Percentiles rank a stretch among this genome's conserved stretches.
Conservation (phyloP, 805 yeast species). For the Nakazawaea sp. region DNA sequence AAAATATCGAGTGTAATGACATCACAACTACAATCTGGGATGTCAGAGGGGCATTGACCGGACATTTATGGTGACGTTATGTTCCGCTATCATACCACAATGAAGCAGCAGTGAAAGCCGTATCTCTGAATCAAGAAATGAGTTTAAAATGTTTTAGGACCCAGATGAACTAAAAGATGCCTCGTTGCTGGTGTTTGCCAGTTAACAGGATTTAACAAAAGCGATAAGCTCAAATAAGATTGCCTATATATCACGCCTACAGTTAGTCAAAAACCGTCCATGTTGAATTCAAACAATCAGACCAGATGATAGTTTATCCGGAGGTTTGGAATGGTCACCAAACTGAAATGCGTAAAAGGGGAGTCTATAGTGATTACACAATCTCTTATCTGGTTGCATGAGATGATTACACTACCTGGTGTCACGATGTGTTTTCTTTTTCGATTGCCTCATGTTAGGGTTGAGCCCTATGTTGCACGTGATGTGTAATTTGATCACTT, state of each 20-base stretch:
- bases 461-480: too few relatives aligned
- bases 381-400: too few relatives aligned
- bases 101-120: slow-evolving; percentile 97
- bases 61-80: slow-evolving; percentile 98
- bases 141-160: slow-evolving; percentile 94
- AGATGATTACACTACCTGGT: too few relatives aligned
- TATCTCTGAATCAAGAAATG: slow-evolving; percentile 96
- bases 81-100: slow-evolving; percentile 99
- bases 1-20: slow-evolving; percentile 95
- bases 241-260: slow-evolving; percentile 94
- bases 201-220: slow-evolving; percentile 97
- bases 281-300: slow-evolving; percentile 99
- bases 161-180: slow-evolving; percentile 98
- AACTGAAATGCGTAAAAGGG: too few relatives aligned
- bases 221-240: slow-evolving; percentile 99
- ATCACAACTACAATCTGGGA: slow-evolving; percentile 97
- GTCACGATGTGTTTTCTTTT: too few relatives aligned
- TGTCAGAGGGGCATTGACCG: slow-evolving; percentile 99
- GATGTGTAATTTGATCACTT: too few relatives aligned
- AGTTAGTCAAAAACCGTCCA: slow-evolving; percentile 96
- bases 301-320: slow-evolving; percentile 97
- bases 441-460: too few relatives aligned
- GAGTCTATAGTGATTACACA: too few relatives aligned
- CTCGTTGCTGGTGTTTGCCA: slow-evolving; percentile 89
- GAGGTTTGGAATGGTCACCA: slow-evolving; percentile 98